Evolutionary conservation across 176 grass and related monocot genomes (phyloP).

Genomic region (Oryza punctata): DNA sequence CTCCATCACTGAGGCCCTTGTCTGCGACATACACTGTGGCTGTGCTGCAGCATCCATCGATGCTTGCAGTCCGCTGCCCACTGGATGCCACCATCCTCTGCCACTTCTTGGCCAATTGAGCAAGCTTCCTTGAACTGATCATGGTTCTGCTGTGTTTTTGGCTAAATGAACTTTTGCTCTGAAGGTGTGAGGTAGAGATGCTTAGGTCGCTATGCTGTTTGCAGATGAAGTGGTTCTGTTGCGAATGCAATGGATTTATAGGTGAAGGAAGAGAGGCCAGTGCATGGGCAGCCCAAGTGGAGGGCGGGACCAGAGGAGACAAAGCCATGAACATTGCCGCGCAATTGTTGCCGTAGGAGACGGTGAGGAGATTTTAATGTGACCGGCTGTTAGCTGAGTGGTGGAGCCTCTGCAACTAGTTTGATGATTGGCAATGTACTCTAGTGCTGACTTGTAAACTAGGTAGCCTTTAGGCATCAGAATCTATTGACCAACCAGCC

Average conservation of each 20-base stretch:
- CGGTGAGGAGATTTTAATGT: slow-evolving; percentile 8
- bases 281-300: not conserved
- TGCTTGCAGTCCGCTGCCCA: not conserved
- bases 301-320: slow-evolving; percentile 21
- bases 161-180: not conserved
- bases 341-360: slow-evolving; percentile 19
- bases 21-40: not conserved
- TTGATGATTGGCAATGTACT: not conserved
- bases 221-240: slow-evolving; percentile 1
- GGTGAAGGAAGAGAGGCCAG: not conserved
- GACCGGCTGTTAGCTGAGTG: not conserved
- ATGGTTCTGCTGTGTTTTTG: slow-evolving; percentile 16
- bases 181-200: not conserved
- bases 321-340: slow-evolving; percentile 33
- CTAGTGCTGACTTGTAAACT: not conserved
- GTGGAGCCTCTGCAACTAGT: not conserved
- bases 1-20: slow-evolving; percentile 36
- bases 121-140: slow-evolving; percentile 52
- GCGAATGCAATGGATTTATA: slow-evolving; percentile 32
- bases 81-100: slow-evolving; percentile 38
- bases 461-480: not conserved
- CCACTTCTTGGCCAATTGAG: slow-evolving; percentile 51
- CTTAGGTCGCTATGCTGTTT: not conserved
- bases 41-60: not conserved
- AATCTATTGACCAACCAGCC: not conserved